Percentiles rank a stretch among this genome's conserved stretches.
These are phyloP conservation scores for Nannochloropsis oceanica DNA, from an alignment of 108 stramenopile genomes.

Conservation along the genomic window DNA sequence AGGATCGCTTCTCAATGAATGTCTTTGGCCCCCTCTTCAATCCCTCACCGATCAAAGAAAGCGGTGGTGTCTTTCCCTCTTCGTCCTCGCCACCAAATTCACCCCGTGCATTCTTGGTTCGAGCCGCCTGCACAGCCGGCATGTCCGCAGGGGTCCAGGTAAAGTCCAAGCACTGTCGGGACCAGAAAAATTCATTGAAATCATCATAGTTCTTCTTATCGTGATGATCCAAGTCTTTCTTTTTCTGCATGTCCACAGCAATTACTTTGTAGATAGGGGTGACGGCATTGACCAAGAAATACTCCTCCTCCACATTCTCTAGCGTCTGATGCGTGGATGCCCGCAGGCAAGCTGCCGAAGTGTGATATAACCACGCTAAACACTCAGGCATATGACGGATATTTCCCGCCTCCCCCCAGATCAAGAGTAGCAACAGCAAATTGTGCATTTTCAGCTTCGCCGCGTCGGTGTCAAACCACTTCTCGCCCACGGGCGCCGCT, in stretches of 20 bases:
- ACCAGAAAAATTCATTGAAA: slow-evolving; percentile 99
- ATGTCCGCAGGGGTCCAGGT: slow-evolving; percentile 32
- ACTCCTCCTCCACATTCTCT: slow-evolving; percentile 34
- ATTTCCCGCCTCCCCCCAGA: slow-evolving; percentile 95
- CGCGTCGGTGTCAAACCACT: not conserved
- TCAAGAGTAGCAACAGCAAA: slow-evolving; percentile 80
- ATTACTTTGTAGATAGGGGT: slow-evolving; percentile 73
- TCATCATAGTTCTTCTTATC: slow-evolving; percentile 91
- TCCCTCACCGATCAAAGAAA: slow-evolving; percentile 49
- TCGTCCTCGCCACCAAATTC: not conserved
- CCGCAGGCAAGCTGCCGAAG: slow-evolving; percentile 4
- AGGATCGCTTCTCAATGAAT: slow-evolving; percentile 84
- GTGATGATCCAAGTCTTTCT: slow-evolving; percentile 54
- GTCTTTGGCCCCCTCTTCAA: slow-evolving; percentile 70
- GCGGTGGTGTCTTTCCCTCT: not conserved
- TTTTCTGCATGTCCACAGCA: slow-evolving; percentile 34
- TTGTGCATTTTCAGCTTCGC: slow-evolving; percentile 32
- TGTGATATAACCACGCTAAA: slow-evolving; percentile 91
- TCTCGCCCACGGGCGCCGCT: not conserved
- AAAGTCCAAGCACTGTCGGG: slow-evolving; percentile 68
- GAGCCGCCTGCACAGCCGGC: slow-evolving; percentile 1
- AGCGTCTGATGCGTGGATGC: slow-evolving; percentile 40
- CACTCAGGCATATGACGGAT: slow-evolving; percentile 95
- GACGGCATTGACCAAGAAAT: slow-evolving; percentile 81
- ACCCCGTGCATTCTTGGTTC: not conserved